Evolutionary conservation across 805 yeast genomes (phyloP).

Genomic region (Nakazawaea anatomiae): DNA sequence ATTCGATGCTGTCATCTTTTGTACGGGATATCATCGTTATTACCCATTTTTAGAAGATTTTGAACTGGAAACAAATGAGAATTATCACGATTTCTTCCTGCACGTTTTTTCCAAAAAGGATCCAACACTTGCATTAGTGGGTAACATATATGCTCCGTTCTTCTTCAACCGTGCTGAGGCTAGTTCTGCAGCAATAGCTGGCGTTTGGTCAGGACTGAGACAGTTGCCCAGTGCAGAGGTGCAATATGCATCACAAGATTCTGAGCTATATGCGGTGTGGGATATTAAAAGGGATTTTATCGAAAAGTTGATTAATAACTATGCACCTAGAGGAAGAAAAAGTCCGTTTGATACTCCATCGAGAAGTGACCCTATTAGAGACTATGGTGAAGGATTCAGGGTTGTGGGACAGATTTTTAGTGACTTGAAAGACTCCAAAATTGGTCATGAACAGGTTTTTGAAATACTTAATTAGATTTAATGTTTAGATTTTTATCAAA

Average conservation of each 20-base stretch:
- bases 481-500: neutral
- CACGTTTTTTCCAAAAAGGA: conserved; percentile 35
- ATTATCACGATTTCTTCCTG: conserved; percentile 17
- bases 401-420: conserved; percentile 10
- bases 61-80: conserved; percentile 10
- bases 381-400: conserved; percentile 13
- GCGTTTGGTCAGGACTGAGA: conserved; percentile 43
- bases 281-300: conserved; percentile 19
- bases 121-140: conserved; percentile 36
- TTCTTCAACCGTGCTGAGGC: conserved; percentile 46
- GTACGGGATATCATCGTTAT: conserved; percentile 41
- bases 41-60: conserved; percentile 26
- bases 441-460: conserved; percentile 15
- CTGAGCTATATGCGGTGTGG: conserved; percentile 23
- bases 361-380: conserved; percentile 17
- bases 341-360: conserved; percentile 22
- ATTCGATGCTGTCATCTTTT: conserved; percentile 31
- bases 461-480: neutral
- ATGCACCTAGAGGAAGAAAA: conserved; percentile 19
- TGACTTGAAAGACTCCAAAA: conserved; percentile 10
- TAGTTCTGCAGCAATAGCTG: conserved; percentile 47
- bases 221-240: conserved; percentile 33
- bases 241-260: conserved; percentile 29
- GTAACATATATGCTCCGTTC: conserved; percentile 35
- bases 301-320: conserved; percentile 16